Percentiles rank a stretch among this genome's conserved stretches.
Evolutionary conservation across 768 basidiomycete genomes (phyloP).

Genomic region (Pholiota molesta): DNA sequence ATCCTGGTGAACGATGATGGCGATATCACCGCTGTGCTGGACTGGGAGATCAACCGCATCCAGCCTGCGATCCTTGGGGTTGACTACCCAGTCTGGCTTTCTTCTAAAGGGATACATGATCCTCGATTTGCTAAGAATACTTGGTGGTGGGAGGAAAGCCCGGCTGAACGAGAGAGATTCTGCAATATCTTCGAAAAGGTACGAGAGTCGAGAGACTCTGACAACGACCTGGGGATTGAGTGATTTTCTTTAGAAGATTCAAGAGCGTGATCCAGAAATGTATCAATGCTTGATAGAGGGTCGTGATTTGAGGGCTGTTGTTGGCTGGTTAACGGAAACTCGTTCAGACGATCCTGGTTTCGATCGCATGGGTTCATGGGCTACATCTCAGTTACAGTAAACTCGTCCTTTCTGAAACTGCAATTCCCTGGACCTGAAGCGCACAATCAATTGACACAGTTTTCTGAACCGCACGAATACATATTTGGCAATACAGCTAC

Average conservation of each 20-base stretch:
- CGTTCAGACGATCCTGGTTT: too few relatives aligned
- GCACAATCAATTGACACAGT: too few relatives aligned
- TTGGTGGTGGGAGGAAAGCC: background rate
- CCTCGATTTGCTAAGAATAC: background rate
- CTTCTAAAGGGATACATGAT: background rate
- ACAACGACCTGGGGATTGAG: background rate
- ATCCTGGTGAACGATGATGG: background rate
- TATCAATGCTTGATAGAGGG: background rate
- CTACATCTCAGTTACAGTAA: too few relatives aligned
- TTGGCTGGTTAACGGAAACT: too few relatives aligned
- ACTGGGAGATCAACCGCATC: background rate
- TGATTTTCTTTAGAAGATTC: background rate
- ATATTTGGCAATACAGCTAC: too few relatives aligned
- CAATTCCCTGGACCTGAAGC: too few relatives aligned
- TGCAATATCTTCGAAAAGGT: background rate
- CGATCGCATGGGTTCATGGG: too few relatives aligned
- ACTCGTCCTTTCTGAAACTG: too few relatives aligned
- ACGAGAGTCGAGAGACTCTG: background rate
- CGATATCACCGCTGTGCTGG: background rate
- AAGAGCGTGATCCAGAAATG: background rate
- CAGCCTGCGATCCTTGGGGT: background rate
- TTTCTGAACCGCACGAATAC: too few relatives aligned
- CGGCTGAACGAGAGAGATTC: background rate
- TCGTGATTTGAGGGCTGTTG: background rate
- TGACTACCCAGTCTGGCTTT: background rate